Percentiles rank a stretch among this genome's conserved stretches.
Conservation (phyloP, 208 protist genomes). For the Blastocrithidia nonstop region DNA sequence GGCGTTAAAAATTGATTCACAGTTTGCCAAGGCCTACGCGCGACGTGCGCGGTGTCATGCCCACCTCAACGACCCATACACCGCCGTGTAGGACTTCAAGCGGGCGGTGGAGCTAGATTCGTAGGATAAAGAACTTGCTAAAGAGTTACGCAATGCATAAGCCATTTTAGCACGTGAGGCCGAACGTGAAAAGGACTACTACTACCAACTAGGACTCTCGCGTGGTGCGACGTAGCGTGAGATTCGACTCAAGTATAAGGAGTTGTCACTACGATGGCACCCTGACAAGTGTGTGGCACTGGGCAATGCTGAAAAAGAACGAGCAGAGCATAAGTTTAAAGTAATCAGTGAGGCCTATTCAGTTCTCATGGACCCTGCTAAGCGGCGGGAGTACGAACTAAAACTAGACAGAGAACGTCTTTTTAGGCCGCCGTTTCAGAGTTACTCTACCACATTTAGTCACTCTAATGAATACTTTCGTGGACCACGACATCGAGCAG, state of each 20-base stretch:
- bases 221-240: conserved; percentile 52
- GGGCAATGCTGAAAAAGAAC: conserved; percentile 36
- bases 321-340: conserved; percentile 83
- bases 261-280: conserved; percentile 83
- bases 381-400: conserved; percentile 73
- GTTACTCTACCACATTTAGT: conserved; percentile 26
- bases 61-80: conserved; percentile 56
- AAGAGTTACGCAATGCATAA: conserved; percentile 58
- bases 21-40: conserved; percentile 84
- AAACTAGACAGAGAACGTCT: conserved; percentile 46
- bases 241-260: conserved; percentile 75
- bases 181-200: conserved; percentile 78
- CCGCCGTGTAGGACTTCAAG: conserved; percentile 76
- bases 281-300: conserved; percentile 79
- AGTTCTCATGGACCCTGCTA: conserved; percentile 49
- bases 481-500: conserved; percentile 25
- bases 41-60: conserved; percentile 77
- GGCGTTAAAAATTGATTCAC: conserved; percentile 54
- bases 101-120: conserved; percentile 59
- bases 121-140: conserved; percentile 43
- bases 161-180: conserved; percentile 46
- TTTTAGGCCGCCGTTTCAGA: conserved; percentile 13
- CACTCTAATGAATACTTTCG: conserved; percentile 24
- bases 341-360: conserved; percentile 76
- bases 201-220: conserved; percentile 69